phyloP scores from a whole-genome alignment of 2,329 filamentous ascomycete genomes.

The Curvularia verruculosa region DNA sequence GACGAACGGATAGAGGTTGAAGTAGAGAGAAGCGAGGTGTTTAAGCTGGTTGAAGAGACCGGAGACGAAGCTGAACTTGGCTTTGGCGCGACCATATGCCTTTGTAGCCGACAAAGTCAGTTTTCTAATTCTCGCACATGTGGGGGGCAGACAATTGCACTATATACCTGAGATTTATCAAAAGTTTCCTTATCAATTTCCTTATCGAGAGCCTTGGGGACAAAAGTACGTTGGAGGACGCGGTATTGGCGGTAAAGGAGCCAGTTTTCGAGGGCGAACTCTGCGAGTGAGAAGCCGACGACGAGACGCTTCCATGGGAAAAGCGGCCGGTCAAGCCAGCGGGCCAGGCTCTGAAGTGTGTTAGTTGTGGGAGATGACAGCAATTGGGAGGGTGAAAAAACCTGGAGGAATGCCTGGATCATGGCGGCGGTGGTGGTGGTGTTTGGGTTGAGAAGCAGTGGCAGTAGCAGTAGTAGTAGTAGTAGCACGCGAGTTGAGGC shows the following conservation, averaged over 20 bases:
- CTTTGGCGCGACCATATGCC: conserved; percentile 95
- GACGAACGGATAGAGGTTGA: conserved; percentile 86
- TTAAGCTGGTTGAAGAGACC: conserved; percentile 86
- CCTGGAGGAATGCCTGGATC: conserved; percentile 48
- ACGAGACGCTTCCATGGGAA: conserved; percentile 99
- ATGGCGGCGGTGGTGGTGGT: conserved; percentile 31
- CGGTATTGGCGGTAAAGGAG: conserved; percentile 89
- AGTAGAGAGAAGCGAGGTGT: conserved; percentile 87
- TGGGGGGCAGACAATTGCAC: background rate
- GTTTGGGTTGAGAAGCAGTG: conserved; percentile 11
- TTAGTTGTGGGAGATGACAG: conserved; percentile 16
- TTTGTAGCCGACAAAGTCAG: conserved; percentile 31
- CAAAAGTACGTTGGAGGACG: conserved; percentile 77
- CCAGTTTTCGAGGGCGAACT: conserved; percentile 89
- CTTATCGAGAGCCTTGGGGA: conserved; percentile 84
- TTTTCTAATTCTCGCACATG: background rate
- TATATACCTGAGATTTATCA: conserved; percentile 78
- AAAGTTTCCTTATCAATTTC: conserved; percentile 90
- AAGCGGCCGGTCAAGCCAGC: conserved; percentile 84
- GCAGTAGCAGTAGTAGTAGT: conserved; percentile 10
- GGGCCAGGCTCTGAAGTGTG: conserved; percentile 68
- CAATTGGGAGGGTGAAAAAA: background rate
- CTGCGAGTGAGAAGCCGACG: conserved; percentile 88
- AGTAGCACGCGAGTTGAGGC: conserved; percentile 31
- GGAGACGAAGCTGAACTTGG: conserved; percentile 82